Evolutionary conservation across 208 protist species (phyloP), one percentile per base, ranked within the genome.

Genomic region (Leishmania mexicana): DNA sequence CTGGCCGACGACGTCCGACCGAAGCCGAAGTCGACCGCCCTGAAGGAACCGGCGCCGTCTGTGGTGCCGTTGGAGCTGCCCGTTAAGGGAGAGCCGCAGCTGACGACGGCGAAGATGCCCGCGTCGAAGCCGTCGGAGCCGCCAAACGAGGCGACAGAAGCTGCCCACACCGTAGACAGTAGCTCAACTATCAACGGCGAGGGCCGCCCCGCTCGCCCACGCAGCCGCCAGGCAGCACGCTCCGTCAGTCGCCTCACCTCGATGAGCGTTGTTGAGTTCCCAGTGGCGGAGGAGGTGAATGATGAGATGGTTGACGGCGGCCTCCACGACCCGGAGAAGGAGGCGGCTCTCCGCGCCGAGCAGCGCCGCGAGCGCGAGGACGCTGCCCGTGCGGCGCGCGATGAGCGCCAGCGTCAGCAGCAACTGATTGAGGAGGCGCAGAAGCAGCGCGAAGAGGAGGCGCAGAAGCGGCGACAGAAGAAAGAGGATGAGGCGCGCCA

Each of bases 211-310:
- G 45, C 54, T 49, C 85, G 53, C 49, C 79, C 76, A 42, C 75
- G 64, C 35, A 84, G 83, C 40, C 84, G 93, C 54, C 86, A 82
- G 75, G 79, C 84, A 6, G 85, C 81, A 13, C 86, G 90, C 24
- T 80, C 84, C 24, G 28, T 84, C 81, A 92, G 82, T 42, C 87
- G 85, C 75, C 84, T 88, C 67, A 78, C 90, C 28, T 90, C 86
- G 74, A 91, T 95, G 72, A 87, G 86, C 60, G 81, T 90, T 51
- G 80, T 94, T 15, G 89, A 91, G 62, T 88, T 96, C 75, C 93
- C 93, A 6, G 78, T 85, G 74, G 93, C 85, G 38, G 84, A 94
- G 38, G 91, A 96, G 80, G 54, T 96, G 49, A 84, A 87, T 53
- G 89, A 91, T 38, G 87, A 90, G 53, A 75, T 89, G 76, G 87